A percentile compares a stretch with the other conserved stretches of the same genome.
These are phyloP conservation scores for Colletotrichum trifolii DNA, from an alignment of 2,329 filamentous ascomycete genomes.

Conservation along the genomic window DNA sequence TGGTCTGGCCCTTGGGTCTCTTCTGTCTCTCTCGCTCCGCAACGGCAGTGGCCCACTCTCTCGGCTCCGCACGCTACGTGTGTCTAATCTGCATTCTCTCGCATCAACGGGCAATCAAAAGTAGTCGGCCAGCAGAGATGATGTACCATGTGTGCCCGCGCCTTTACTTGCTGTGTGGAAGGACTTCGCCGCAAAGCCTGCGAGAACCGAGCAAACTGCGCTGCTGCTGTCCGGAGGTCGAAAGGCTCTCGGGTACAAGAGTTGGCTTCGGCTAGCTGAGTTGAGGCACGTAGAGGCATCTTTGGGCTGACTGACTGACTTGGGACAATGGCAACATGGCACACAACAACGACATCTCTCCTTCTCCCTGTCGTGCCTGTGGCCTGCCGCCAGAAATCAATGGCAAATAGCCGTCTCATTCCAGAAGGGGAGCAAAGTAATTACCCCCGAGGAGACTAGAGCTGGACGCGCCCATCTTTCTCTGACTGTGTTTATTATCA, in stretches of 20 bases:
- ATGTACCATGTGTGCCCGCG: background rate
- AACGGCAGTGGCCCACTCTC: slow-evolving; percentile 32
- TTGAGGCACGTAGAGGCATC: slow-evolving; percentile 12
- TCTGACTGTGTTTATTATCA: slow-evolving; percentile 25
- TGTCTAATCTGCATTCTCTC: slow-evolving; percentile 22
- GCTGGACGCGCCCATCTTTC: slow-evolving; percentile 19
- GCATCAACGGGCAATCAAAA: slow-evolving; percentile 7
- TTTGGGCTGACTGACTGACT: background rate
- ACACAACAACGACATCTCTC: slow-evolving; percentile 8
- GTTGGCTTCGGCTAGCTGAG: background rate
- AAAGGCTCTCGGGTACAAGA: background rate
- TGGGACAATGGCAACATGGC: slow-evolving; percentile 26
- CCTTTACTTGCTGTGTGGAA: background rate
- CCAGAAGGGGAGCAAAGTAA: slow-evolving; percentile 21
- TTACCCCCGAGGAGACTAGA: slow-evolving; percentile 13
- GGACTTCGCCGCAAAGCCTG: background rate
- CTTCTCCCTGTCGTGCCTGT: slow-evolving; percentile 35
- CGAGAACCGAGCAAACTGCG: slow-evolving; percentile 1
- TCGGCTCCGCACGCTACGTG: slow-evolving; percentile 30
- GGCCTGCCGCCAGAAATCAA: slow-evolving; percentile 29
- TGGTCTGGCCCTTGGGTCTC: slow-evolving; percentile 12
- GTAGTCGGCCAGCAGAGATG: too few species aligned
- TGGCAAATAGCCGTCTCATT: slow-evolving; percentile 32
- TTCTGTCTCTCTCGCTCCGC: slow-evolving; percentile 22
- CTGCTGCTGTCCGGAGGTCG: background rate